phyloP scores from a whole-genome alignment of 768 basidiomycete genomes.

The Kwoniella sp. region DNA sequence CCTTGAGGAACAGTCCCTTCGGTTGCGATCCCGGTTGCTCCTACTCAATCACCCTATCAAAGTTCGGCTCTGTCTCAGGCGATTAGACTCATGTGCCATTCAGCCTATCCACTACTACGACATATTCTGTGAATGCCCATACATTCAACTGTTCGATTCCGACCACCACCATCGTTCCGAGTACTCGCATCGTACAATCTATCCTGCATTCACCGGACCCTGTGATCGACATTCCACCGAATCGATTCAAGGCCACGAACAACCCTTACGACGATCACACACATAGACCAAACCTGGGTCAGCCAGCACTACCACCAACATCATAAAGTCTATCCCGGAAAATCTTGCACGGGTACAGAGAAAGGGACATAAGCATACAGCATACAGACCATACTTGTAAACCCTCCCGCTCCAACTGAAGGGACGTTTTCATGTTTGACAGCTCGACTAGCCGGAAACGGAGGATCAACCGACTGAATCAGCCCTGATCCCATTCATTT shows the following conservation, averaged over 20 bases:
- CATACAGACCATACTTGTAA: neutral
- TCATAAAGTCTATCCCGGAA: neutral
- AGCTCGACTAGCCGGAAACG: neutral
- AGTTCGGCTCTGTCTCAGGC: neutral
- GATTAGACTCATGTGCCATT: neutral
- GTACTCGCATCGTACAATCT: no score
- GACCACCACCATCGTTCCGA: no score
- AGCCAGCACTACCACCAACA: neutral
- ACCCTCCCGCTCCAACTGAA: neutral
- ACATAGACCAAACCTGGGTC: neutral
- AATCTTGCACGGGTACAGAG: neutral
- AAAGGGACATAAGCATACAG: neutral
- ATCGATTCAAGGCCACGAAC: no score
- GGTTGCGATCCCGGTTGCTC: neutral
- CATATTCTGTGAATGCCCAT: neutral
- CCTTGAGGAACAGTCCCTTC: neutral
- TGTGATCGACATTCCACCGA: neutral
- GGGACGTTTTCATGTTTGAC: neutral
- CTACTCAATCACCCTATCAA: constrained; percentile 1
- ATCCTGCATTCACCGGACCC: no score
- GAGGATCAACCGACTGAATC: constrained; percentile 1
- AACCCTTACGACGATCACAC: neutral
- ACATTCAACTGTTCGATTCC: no score
- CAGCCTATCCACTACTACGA: neutral
- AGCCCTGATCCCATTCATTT: neutral